A percentile compares a stretch with the other conserved stretches of the same genome.
Evolutionary conservation across 192 early-diverging fungal species (phyloP).

Genomic region (Podila horticola): DNA sequence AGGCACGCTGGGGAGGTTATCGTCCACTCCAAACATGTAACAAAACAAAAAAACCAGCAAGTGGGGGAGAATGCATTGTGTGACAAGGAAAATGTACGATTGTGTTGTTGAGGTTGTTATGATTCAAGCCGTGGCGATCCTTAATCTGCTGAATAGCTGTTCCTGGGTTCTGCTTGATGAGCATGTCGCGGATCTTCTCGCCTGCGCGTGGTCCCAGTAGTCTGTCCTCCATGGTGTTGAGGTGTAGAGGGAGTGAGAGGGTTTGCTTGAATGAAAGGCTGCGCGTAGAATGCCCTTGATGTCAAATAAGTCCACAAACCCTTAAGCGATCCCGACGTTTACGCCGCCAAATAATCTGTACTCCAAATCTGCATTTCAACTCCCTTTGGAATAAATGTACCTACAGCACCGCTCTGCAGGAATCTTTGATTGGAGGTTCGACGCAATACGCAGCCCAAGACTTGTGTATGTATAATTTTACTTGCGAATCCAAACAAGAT

Average conservation of each 20-base stretch:
- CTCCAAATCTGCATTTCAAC: too few relatives aligned
- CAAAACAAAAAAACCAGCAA: neutral
- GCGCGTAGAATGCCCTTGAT: neutral
- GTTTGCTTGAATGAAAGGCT: neutral
- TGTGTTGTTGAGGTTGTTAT: slow-evolving; percentile 32
- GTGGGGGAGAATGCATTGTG: neutral
- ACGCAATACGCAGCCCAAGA: too few relatives aligned
- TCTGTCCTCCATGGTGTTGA: slow-evolving; percentile 30
- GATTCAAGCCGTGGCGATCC: slow-evolving; percentile 36
- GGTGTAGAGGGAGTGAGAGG: neutral
- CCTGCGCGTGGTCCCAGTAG: slow-evolving; percentile 43
- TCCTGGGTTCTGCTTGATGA: slow-evolving; percentile 40
- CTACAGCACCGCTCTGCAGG: too few relatives aligned
- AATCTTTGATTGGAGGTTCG: too few relatives aligned
- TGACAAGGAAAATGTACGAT: neutral
- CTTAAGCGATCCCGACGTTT: too few relatives aligned
- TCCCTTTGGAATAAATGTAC: too few relatives aligned
- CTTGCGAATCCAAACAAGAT: too few relatives aligned
- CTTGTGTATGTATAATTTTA: too few relatives aligned
- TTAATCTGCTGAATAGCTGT: slow-evolving; percentile 39
- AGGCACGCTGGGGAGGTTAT: neutral
- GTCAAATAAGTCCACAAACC: neutral
- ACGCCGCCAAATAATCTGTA: too few relatives aligned
- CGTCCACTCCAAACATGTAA: too few relatives aligned
- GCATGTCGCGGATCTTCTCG: slow-evolving; percentile 53